Conservation (phyloP, 495 filamentous ascomycete genomes). For the Hypomontagnella monticulosa region DNA sequence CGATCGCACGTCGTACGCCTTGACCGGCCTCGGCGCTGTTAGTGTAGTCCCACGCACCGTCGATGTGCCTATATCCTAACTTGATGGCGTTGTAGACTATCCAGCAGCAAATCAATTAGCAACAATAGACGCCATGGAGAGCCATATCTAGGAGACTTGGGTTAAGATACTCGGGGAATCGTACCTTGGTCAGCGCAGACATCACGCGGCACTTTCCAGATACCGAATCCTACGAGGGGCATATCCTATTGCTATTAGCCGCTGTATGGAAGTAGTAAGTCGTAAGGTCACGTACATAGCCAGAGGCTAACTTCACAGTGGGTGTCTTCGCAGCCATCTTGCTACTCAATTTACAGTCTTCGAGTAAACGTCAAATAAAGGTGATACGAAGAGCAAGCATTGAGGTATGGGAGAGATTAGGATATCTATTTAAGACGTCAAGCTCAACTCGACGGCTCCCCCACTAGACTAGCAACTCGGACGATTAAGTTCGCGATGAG, state of each 20-base stretch:
- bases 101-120: slow-evolving; percentile 5
- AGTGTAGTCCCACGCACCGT: slow-evolving; percentile 57
- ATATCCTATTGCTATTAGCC: slow-evolving; percentile 59
- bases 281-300: slow-evolving; percentile 34
- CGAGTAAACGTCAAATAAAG: background rate
- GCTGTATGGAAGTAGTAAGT: background rate
- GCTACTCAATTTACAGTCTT: background rate
- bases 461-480: background rate
- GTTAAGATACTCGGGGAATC: background rate
- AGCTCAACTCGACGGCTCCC: slow-evolving; percentile 12
- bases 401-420: background rate
- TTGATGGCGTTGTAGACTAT: slow-evolving; percentile 55
- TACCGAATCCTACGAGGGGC: slow-evolving; percentile 72
- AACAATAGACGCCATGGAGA: background rate
- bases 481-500: slow-evolving; percentile 26
- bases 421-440: slow-evolving; percentile 9
- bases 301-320: slow-evolving; percentile 44
- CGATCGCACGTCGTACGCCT: slow-evolving; percentile 55
- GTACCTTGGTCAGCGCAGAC: slow-evolving; percentile 65
- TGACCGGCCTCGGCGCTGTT: slow-evolving; percentile 57
- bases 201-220: slow-evolving; percentile 76
- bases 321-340: slow-evolving; percentile 40
- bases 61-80: slow-evolving; percentile 60
- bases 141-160: background rate
- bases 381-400: background rate